Evolutionary conservation across 495 filamentous ascomycete species (phyloP), one percentile per base, ranked within the genome.

Genomic region (Penicillium nucicola): DNA sequence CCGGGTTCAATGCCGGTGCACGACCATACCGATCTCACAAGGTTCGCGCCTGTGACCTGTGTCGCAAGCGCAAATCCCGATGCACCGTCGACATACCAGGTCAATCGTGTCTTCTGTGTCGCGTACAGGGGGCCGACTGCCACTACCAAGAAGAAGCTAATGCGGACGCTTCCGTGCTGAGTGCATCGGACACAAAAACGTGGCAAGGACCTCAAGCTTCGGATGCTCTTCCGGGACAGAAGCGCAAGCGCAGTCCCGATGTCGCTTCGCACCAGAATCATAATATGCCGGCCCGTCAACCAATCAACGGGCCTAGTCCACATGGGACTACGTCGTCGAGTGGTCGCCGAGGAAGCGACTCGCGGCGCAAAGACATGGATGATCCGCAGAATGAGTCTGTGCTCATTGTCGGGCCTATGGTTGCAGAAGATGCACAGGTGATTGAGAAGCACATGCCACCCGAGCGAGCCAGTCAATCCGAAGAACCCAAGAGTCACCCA

Each of bases 1-100:
- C 71, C 45, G 68, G 68, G 19, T 70, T 77, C 57, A 74, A 72
- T 48, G 69, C 73, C 38, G 73, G 73, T 9, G 66, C 73, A 42
- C 63, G 74, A 43, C 76, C 76, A 2, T 78, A 79, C 51, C 60
- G 76, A 37, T 79, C 76, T 14, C 76, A 79, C 63, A 77, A 77
- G 47, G 70, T 76, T 40, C 67, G 74, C 51, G 76, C 76, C 19
- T 79, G 76, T 53, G 69, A 77, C 50, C 60, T 75, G n/a, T 79
- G 76, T 57, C 66, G 76, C 48, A 75, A 75, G 53, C 70, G 76
- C 60, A 79, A 79, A 57, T 76, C 73, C 1, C 68, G 76, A 53
- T 79, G 76, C 47, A 76, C 72, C 2, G 72, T 77, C 9, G 76
- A 78, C 50, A 75, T 74, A 23, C 70, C 71, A 3, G 69, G 72